A percentile compares a stretch with the other conserved stretches of the same genome.
Evolutionary conservation across 805 yeast genomes (phyloP).

Genomic region (Sugiyamaella mastotermitis): DNA sequence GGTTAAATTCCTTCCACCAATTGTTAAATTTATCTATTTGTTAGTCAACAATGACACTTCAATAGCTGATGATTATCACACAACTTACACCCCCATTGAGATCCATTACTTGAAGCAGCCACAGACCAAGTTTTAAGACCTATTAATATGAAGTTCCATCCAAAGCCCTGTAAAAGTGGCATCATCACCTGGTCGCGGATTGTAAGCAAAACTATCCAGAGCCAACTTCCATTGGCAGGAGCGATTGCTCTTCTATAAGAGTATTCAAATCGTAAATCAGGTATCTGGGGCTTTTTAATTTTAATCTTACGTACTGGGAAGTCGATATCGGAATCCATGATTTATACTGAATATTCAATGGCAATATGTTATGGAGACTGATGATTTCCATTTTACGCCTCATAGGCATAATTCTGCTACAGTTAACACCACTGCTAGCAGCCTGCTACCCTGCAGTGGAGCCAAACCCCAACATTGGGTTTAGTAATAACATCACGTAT

Average conservation of each 20-base stretch:
- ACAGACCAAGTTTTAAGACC: constrained; percentile 13
- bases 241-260: constrained; percentile 27
- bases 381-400: background rate
- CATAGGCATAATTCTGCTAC: background rate
- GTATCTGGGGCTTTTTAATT: constrained; percentile 18
- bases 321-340: too few relatives aligned
- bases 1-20: too few relatives aligned
- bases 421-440: background rate
- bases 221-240: constrained; percentile 27
- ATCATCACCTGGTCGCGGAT: constrained; percentile 29
- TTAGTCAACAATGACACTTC: too few relatives aligned
- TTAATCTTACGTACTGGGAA: too few relatives aligned
- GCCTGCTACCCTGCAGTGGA: too few relatives aligned
- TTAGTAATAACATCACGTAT: too few relatives aligned
- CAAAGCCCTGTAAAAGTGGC: constrained; percentile 31
- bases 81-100: constrained; percentile 18
- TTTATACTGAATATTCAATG: too few relatives aligned
- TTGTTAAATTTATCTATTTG: too few relatives aligned
- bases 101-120: constrained; percentile 10
- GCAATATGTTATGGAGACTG: background rate
- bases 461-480: too few relatives aligned
- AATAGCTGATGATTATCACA: too few relatives aligned
- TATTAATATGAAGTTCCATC: constrained; percentile 26
- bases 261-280: constrained; percentile 29
- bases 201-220: constrained; percentile 23